Conservation (phyloP, 2,329 filamentous ascomycete species). For the Aspergillaceae sp. region DNA sequence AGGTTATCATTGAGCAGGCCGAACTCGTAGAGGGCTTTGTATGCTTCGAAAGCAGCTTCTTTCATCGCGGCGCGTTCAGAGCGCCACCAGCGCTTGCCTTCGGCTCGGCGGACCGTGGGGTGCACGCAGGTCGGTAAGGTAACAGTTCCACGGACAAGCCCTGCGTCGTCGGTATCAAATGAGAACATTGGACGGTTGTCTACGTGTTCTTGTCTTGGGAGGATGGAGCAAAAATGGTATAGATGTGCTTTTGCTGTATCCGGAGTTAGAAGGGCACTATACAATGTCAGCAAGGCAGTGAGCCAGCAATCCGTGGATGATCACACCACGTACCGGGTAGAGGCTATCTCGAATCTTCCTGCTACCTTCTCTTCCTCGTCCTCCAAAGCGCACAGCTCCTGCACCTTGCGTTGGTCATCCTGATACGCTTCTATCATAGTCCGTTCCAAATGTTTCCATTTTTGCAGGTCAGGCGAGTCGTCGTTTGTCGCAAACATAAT, state of each 20-base stretch:
- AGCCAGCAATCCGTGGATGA: too few relatives aligned
- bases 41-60: slow-evolving; percentile 78
- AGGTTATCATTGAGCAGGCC: slow-evolving; percentile 71
- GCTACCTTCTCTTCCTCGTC: slow-evolving; percentile 9
- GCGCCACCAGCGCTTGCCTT: slow-evolving; percentile 52
- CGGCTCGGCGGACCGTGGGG: slow-evolving; percentile 47
- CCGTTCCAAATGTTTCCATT: slow-evolving; percentile 61
- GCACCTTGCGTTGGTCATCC: slow-evolving; percentile 50
- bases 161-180: slow-evolving; percentile 13
- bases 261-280: slow-evolving; percentile 59
- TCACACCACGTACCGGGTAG: slow-evolving; percentile 15
- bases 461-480: slow-evolving; percentile 26
- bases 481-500: slow-evolving; percentile 40
- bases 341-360: slow-evolving; percentile 33
- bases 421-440: slow-evolving; percentile 65
- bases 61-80: slow-evolving; percentile 65
- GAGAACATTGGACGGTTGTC: slow-evolving; percentile 60
- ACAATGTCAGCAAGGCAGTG: not conserved
- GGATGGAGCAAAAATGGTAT: slow-evolving; percentile 65
- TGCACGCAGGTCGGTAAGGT: slow-evolving; percentile 63
- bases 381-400: too few relatives aligned
- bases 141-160: slow-evolving; percentile 47
- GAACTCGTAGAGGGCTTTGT: slow-evolving; percentile 57
- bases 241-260: slow-evolving; percentile 69
- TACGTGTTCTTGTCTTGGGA: slow-evolving; percentile 51